Evolutionary conservation across 176 grass and related monocot genomes (phyloP).

Genomic region (Chrysopogon serrulatus): DNA sequence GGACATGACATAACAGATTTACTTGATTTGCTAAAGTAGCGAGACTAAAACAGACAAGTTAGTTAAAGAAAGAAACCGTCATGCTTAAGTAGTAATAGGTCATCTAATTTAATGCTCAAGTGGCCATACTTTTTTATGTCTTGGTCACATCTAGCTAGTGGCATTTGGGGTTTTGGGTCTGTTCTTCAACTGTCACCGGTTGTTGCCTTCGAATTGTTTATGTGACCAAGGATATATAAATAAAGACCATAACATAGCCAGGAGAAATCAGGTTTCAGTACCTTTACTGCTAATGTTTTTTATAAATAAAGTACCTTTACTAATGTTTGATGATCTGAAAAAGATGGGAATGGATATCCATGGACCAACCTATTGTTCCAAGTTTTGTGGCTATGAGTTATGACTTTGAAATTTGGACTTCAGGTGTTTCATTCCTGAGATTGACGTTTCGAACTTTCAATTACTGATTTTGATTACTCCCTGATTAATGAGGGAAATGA

Average conservation of each 20-base stretch:
- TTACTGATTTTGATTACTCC: not conserved
- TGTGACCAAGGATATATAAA: not conserved
- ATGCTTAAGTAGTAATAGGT: not conserved
- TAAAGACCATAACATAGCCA: not conserved
- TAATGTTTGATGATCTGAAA: not conserved
- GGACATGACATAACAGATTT: not conserved
- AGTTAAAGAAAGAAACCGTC: not conserved
- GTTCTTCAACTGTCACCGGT: not conserved
- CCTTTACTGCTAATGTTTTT: not conserved
- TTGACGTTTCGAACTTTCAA: not conserved
- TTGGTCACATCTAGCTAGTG: conserved; percentile 2
- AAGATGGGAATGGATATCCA: not conserved
- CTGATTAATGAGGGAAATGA: too few species aligned
- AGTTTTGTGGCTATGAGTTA: not conserved
- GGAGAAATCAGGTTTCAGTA: not conserved
- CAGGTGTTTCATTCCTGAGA: not conserved
- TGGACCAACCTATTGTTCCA: not conserved
- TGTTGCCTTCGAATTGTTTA: not conserved
- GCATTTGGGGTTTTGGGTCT: not conserved
- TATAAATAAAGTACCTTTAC: not conserved
- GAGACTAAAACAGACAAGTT: not conserved
- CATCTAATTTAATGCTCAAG: not conserved
- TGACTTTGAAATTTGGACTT: not conserved
- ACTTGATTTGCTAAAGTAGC: not conserved
- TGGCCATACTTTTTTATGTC: not conserved